Evolutionary conservation across 2,329 filamentous ascomycete genomes (phyloP), one percentile per base, ranked within the genome.

Genomic region (Colletotrichum sp.): DNA sequence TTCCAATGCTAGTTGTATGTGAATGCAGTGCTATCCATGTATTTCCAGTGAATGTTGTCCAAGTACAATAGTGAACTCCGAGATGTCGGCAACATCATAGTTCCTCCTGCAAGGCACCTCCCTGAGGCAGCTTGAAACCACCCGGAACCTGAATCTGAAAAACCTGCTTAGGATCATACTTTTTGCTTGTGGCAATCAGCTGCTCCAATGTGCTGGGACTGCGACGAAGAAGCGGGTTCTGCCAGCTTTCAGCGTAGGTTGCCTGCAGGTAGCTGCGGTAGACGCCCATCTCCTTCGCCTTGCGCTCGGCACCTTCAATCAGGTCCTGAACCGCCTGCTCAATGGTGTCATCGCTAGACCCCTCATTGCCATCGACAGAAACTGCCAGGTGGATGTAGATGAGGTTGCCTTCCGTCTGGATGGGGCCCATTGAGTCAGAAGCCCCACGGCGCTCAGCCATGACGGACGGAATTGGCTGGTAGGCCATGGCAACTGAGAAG

Each of bases 111-210:
- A 60, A 36, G 2, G 36, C 27, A 4, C 25, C 32, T 12, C 16
- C 34, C 7, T 58, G 43, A 1, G 56, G 43, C n/a, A 74, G 27
- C 48, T 76, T 76, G 58, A 76, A 76, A 1, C 74, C 74, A 1
- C 74, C 74, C 3, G 70, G 70, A 4, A 76, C 74, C 4, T 58
- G 62, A 3, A 5, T 74, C 27, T 74, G 70, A 28, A 76, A 74
- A 15, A 70, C 15, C 25, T 62, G 55, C 6, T 25, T 12, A 3
- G 74, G 74, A 34, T 76, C 74, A 27, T 74, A 76, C 70, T 70
- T 70, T 32, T 8, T 15, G 58, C 65, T 69, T 13, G 69, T 71
- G 4, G 60, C 62, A 34, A 71, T 32, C 6, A 70, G 13, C 43
- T 71, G 28, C 25, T 71, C 43, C 32, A 71, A 15, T 1, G 69